phyloP scores from a whole-genome alignment of 2,329 filamentous ascomycete species.

The Fusarium floridanum region DNA sequence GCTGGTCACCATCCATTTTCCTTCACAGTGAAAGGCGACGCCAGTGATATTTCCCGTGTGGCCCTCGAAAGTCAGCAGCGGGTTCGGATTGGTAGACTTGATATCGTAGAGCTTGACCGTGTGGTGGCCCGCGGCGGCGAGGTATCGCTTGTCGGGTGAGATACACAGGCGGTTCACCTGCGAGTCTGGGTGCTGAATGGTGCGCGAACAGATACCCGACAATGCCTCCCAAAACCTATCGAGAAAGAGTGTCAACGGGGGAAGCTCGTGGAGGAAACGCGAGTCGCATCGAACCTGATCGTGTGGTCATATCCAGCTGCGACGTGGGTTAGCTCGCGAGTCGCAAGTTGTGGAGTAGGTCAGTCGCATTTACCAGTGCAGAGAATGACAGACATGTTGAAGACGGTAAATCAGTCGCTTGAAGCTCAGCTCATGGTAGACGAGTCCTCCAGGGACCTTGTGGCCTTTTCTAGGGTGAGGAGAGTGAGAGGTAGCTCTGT shows the following conservation, averaged over 20 bases:
- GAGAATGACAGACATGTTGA: conserved; percentile 71
- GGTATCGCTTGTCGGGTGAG: conserved; percentile 95
- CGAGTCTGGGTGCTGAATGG: conserved; percentile 97
- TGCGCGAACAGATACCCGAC: conserved; percentile 96
- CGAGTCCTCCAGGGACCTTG: conserved; percentile 36
- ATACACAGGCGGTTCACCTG: conserved; percentile 99
- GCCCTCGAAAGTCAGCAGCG: conserved; percentile 93
- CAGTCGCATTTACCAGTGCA: conserved; percentile 65
- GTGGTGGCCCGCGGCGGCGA: conserved; percentile 83
- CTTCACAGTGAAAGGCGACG: conserved; percentile 97
- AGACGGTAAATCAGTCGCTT: conserved; percentile 26
- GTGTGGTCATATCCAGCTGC: conserved; percentile 74
- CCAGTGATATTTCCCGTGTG: conserved; percentile 97
- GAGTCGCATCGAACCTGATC: conserved; percentile 61
- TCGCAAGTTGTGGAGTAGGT: not conserved
- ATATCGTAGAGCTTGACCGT: conserved; percentile 99
- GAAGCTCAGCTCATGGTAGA: conserved; percentile 43
- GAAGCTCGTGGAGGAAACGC: conserved; percentile 13
- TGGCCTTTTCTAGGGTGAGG: conserved; percentile 8
- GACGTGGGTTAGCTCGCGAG: conserved; percentile 37
- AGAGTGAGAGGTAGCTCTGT: conserved; percentile 14
- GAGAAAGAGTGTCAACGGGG: conserved; percentile 28
- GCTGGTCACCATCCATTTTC: conserved; percentile 99
- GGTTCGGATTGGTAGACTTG: conserved; percentile 96
- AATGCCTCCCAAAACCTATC: conserved; percentile 96